phyloP scores from a whole-genome alignment of 495 filamentous ascomycete genomes.

The Lasiosphaeriaceae sp. region DNA sequence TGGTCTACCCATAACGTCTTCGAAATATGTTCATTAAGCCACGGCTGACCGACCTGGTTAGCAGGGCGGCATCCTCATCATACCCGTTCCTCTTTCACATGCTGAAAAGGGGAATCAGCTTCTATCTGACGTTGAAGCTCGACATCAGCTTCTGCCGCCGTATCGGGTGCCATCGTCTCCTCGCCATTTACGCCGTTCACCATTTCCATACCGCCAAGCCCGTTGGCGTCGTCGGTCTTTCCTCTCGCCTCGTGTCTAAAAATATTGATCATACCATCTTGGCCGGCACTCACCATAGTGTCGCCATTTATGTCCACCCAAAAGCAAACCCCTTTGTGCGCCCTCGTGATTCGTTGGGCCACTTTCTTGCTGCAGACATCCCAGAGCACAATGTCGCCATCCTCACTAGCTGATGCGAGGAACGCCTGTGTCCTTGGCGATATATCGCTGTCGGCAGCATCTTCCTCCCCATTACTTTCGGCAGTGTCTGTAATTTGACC shows the following conservation, averaged over 20 bases:
- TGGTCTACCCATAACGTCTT: too few relatives aligned
- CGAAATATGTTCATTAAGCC: neutral
- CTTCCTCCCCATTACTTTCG: constrained; percentile 16
- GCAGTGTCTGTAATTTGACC: constrained; percentile 52
- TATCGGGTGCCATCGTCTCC: constrained; percentile 2
- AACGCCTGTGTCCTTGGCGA: constrained; percentile 41
- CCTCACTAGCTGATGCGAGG: constrained; percentile 79
- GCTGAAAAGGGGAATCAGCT: constrained; percentile 16
- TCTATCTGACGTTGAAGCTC: constrained; percentile 23
- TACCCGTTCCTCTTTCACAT: constrained; percentile 22
- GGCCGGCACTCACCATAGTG: constrained; percentile 45
- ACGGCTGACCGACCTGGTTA: neutral
- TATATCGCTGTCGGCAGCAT: neutral
- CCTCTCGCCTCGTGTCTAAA: constrained; percentile 27
- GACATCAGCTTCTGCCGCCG: constrained; percentile 15
- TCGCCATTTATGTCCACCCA: constrained; percentile 62
- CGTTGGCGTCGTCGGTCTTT: constrained; percentile 1
- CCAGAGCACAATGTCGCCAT: constrained; percentile 82
- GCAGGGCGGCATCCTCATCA: neutral
- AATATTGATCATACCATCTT: constrained; percentile 40
- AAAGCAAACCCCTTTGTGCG: constrained; percentile 78
- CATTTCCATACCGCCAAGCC: constrained; percentile 2
- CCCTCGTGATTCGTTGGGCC: constrained; percentile 61
- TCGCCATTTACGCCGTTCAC: neutral
- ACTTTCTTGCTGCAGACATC: constrained; percentile 81